Evolutionary conservation across 192 early-diverging fungal genomes (phyloP), one percentile per base, ranked within the genome.

Genomic region (Podila clonocystis): DNA sequence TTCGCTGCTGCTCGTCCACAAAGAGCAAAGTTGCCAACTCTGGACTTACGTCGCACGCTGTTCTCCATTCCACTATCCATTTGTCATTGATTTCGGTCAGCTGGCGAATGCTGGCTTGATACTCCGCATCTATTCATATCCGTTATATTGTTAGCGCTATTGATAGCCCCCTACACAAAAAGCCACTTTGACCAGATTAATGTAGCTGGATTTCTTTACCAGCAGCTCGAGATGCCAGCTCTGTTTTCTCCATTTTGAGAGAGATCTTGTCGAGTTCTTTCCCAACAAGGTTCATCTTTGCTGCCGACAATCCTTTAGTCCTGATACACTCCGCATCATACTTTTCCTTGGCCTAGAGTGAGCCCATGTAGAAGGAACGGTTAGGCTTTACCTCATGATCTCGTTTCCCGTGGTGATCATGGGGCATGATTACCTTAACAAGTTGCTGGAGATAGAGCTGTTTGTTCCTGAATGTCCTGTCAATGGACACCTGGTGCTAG

Each of bases 61-160:
- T 58, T 58, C 76, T 84, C 89, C 89, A 88, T 29, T 87, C 86
- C 9, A 69, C 33, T 31, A 87, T 85, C 89, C 89, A 90, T 28
- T 79, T 83, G 52, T 75, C 70, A 15, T 85, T 89, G 26, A 82
- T 82, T 22, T 87, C 85, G 9, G 78, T 67, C 30, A 84, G 34
- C 57, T 82, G 84, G 0, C 82, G 75, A 63, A 87, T 77, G 24
- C 84, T 85, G 55, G 83, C 77, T 60, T 87, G 84, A 75, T 90
- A 90, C 60, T 90, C 89, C 55, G 83, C 65, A 22, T 89, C 87
- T 89, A 70, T 6, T 13, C 2, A 50, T 13, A 6, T 30, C 31
- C n/a, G 4, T 31, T 15, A 49, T 72, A 6, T 24, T 72, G 19
- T 26, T 26, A 59, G 22, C 13, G 13, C 41, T 0, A 11, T 55